Evolutionary conservation across 2,329 filamentous ascomycete species (phyloP).

Genomic region (Colletotrichum paranaense): DNA sequence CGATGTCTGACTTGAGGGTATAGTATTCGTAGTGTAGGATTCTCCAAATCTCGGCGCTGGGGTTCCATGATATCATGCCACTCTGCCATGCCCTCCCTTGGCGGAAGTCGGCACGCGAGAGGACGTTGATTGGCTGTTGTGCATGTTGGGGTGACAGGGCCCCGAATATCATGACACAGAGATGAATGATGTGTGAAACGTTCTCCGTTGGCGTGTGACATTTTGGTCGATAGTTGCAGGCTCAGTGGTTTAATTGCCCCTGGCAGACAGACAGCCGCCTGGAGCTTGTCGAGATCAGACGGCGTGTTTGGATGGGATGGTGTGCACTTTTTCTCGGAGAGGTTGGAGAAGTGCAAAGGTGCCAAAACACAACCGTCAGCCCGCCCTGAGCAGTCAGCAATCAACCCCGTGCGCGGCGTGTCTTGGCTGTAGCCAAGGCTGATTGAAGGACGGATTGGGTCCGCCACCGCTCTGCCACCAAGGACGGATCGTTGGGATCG

Average conservation of each 20-base stretch:
- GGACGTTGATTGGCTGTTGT: conserved; percentile 21
- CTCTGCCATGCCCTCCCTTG: conserved; percentile 25
- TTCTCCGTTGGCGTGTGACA: conserved; percentile 21
- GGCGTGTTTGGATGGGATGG: conserved; percentile 2
- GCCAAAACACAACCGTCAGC: neutral
- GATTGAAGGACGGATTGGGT: conserved; percentile 6
- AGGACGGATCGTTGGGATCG: neutral
- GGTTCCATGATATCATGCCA: conserved; percentile 34
- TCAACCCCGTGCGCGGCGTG: neutral
- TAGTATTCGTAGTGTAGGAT: neutral
- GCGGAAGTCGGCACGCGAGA: conserved; percentile 31
- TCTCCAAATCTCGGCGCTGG: conserved; percentile 17
- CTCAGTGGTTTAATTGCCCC: neutral
- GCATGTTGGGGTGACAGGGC: conserved; percentile 15
- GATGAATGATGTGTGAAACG: conserved; percentile 35
- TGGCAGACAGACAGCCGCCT: neutral
- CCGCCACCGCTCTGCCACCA: neutral
- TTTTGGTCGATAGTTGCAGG: neutral
- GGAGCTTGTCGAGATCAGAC: conserved; percentile 17
- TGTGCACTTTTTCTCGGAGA: neutral
- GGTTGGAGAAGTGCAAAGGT: neutral
- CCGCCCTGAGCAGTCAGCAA: neutral
- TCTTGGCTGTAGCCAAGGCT: conserved; percentile 10
- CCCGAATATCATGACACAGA: conserved; percentile 26
- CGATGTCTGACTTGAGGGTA: neutral